These are phyloP conservation scores for Podila clonocystis DNA, from an alignment of 192 early-diverging fungal species.

Conservation along the genomic window DNA sequence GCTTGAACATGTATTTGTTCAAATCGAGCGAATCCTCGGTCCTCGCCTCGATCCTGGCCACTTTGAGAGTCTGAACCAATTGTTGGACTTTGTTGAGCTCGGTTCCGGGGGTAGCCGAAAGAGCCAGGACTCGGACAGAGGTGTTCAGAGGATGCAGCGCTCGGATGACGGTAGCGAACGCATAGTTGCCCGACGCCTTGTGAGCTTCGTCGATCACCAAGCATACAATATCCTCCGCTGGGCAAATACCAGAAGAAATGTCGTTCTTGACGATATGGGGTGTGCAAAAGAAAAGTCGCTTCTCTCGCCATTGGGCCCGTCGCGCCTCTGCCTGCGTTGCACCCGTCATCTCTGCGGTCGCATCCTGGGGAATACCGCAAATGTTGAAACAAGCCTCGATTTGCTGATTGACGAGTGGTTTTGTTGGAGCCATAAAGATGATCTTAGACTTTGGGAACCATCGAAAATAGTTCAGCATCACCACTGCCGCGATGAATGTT, in stretches of 20 bases:
- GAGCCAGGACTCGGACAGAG: slow-evolving; percentile 81
- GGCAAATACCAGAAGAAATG: slow-evolving; percentile 71
- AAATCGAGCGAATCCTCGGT: slow-evolving; percentile 92
- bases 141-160: slow-evolving; percentile 57
- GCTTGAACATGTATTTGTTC: slow-evolving; percentile 73
- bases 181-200: slow-evolving; percentile 84
- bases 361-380: slow-evolving; percentile 75
- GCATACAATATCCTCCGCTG: slow-evolving; percentile 67
- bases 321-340: slow-evolving; percentile 54
- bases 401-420: slow-evolving; percentile 92
- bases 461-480: slow-evolving; percentile 89
- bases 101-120: slow-evolving; percentile 89
- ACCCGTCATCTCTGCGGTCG: slow-evolving; percentile 77
- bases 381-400: slow-evolving; percentile 88
- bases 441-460: slow-evolving; percentile 92
- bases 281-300: slow-evolving; percentile 87
- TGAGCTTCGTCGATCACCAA: slow-evolving; percentile 96
- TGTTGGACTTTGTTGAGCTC: slow-evolving; percentile 75
- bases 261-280: slow-evolving; percentile 93
- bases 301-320: slow-evolving; percentile 65
- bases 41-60: slow-evolving; percentile 82
- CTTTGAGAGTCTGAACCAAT: slow-evolving; percentile 80
- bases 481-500: slow-evolving; percentile 94
- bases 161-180: slow-evolving; percentile 80
- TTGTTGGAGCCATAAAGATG: slow-evolving; percentile 93